Conservation (phyloP, 148 eudicot genomes). For the Rhododendron kiyosumense region DNA sequence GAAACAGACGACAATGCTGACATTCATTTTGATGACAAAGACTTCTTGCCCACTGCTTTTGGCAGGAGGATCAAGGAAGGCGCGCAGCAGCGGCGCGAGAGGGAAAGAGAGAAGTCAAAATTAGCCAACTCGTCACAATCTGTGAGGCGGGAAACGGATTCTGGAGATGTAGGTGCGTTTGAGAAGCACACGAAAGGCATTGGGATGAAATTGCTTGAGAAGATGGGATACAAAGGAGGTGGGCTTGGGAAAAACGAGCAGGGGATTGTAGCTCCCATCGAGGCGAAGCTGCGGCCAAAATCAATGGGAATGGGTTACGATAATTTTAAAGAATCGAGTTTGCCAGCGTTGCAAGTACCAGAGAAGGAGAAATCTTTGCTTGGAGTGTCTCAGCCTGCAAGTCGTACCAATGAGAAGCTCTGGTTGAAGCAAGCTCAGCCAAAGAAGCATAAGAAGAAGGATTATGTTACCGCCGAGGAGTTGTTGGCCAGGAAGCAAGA, state of each 20-base stretch:
- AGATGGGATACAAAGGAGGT: conserved; percentile 82
- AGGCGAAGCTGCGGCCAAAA: conserved; percentile 75
- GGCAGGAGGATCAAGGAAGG: conserved; percentile 69
- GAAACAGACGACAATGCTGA: background rate
- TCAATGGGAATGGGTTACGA: conserved; percentile 91
- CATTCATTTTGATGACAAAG: conserved; percentile 17
- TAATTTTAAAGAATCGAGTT: conserved; percentile 50
- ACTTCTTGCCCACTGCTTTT: conserved; percentile 59
- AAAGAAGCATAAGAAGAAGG: no score
- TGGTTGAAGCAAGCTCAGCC: no score
- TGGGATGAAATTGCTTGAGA: conserved; percentile 65
- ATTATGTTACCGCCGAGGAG: no score
- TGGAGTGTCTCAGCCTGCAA: no score
- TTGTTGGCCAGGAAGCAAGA: no score
- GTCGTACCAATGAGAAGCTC: no score
- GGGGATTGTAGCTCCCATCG: conserved; percentile 81
- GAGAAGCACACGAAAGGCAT: conserved; percentile 82
- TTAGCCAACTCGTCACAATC: conserved; percentile 32
- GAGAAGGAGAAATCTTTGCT: conserved; percentile 7
- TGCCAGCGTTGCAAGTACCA: conserved; percentile 39
- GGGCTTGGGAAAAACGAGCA: conserved; percentile 82
- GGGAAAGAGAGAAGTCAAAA: conserved; percentile 44
- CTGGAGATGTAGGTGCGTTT: conserved; percentile 45
- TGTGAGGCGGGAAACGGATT: conserved; percentile 29
- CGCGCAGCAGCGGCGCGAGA: conserved; percentile 49